Conservation (phyloP, 495 filamentous ascomycete species). For the Penicillium subrubescens region DNA sequence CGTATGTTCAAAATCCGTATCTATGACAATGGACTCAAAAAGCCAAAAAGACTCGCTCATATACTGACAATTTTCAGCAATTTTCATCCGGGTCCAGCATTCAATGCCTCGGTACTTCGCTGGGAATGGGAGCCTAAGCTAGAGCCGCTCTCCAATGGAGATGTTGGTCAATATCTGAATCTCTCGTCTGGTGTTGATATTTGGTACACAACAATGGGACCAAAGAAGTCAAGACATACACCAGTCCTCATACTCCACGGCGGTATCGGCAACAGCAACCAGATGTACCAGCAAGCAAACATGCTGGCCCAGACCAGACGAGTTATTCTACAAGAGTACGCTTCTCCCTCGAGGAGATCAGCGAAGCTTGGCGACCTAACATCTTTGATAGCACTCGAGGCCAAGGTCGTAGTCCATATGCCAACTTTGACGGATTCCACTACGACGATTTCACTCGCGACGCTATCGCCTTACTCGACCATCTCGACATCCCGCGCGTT, state of each 20-base stretch:
- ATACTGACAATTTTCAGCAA: not conserved
- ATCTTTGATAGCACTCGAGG: not conserved
- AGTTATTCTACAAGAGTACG: not conserved
- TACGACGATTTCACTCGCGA: not conserved
- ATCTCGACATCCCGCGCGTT: not conserved
- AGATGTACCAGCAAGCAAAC: not conserved
- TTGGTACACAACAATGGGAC: not conserved
- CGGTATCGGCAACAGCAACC: not conserved
- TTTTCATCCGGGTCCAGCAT: not conserved
- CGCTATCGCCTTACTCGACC: not conserved
- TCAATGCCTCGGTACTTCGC: not conserved
- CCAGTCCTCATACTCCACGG: not conserved
- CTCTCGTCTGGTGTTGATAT: not conserved
- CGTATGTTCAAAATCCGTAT: not conserved
- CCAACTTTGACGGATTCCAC: not conserved
- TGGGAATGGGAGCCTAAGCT: not conserved
- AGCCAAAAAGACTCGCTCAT: not conserved
- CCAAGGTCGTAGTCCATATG: not conserved
- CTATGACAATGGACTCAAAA: not conserved
- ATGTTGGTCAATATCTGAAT: not conserved
- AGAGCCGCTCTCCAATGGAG: not conserved
- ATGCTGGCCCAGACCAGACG: not conserved
- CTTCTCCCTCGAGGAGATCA: not conserved
- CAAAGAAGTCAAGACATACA: not conserved
- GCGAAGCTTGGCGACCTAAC: not conserved